Percentiles rank a stretch among this genome's conserved stretches.
phyloP scores from a whole-genome alignment of 768 basidiomycete species.

The Kwoniella dejecticola region DNA sequence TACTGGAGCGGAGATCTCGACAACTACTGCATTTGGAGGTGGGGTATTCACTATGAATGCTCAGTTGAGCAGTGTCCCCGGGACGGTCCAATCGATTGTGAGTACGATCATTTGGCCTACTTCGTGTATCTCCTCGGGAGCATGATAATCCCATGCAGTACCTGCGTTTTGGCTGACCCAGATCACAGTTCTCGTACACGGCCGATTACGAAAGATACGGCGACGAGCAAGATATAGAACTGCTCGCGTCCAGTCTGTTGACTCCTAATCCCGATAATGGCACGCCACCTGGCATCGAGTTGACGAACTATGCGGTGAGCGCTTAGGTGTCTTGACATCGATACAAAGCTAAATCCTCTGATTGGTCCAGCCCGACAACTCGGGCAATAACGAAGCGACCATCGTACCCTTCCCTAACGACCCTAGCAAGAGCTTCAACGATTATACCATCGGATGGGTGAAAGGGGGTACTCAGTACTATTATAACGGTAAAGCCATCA shows the following conservation, averaged over 20 bases:
- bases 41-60: constrained; percentile 22
- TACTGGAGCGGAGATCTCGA: constrained; percentile 21
- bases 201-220: background rate
- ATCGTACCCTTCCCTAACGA: constrained; percentile 25
- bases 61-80: constrained; percentile 13
- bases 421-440: constrained; percentile 21
- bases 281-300: constrained; percentile 21
- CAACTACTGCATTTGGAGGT: constrained; percentile 3
- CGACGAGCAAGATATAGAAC: constrained; percentile 12
- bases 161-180: too few relatives aligned
- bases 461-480: constrained; percentile 18
- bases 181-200: constrained; percentile 26
- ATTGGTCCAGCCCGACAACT: constrained; percentile 1
- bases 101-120: background rate
- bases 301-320: constrained; percentile 29
- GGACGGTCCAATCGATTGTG: constrained; percentile 25
- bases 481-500: constrained; percentile 18
- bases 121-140: too few relatives aligned
- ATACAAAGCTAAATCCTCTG: background rate
- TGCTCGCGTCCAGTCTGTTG: constrained; percentile 14
- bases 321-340: background rate
- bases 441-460: constrained; percentile 27
- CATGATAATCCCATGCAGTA: too few relatives aligned
- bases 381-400: constrained; percentile 4
- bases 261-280: background rate